These are phyloP conservation scores for Pascua guehoae DNA, from an alignment of 1,284 basidiomycete species.

Conservation along the genomic window DNA sequence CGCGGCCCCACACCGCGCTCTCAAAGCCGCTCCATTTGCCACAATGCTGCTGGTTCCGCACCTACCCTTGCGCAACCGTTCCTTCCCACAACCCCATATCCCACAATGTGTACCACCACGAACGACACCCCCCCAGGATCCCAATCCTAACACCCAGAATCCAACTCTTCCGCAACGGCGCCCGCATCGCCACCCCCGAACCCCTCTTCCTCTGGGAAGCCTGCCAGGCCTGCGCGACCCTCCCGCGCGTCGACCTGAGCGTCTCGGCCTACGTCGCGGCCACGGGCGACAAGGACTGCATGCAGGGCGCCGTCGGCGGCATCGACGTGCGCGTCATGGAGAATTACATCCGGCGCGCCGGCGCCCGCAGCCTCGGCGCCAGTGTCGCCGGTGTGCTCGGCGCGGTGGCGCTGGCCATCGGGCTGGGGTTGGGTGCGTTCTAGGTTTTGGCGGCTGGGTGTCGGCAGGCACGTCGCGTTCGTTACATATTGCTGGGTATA, in stretches of 20 bases:
- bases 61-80: no score
- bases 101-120: no score
- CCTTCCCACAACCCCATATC: no score
- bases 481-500: no score
- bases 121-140: not conserved
- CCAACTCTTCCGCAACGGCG: conserved; percentile 8
- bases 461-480: no score
- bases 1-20: no score
- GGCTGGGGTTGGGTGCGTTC: not conserved
- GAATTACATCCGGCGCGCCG: conserved; percentile 2
- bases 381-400: not conserved
- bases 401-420: not conserved
- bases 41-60: no score
- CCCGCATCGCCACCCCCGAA: not conserved
- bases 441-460: no score
- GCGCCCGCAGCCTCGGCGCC: not conserved
- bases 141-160: conserved; percentile 5
- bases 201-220: conserved; percentile 19
- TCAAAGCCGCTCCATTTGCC: no score
- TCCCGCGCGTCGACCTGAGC: conserved; percentile 14
- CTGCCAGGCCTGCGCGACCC: conserved; percentile 14
- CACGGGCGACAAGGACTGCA: conserved; percentile 11
- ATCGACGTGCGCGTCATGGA: conserved; percentile 19
- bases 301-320: conserved; percentile 9
- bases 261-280: conserved; percentile 10